Evolutionary conservation across 1,284 basidiomycete genomes (phyloP).

Genomic region (Leucoagaricus sp.): DNA sequence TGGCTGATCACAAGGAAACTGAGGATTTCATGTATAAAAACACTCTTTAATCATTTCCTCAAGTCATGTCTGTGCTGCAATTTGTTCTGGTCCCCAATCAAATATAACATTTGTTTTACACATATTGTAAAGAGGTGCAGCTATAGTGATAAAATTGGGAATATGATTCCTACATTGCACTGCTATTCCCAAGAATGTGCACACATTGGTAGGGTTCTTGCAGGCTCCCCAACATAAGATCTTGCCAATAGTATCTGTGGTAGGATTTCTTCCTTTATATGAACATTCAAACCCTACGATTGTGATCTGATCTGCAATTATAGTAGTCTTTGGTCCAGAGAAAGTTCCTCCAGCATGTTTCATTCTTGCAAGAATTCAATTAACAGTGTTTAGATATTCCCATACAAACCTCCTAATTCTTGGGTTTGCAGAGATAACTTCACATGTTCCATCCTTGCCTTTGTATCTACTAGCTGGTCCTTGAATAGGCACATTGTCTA

Average conservation of each 20-base stretch:
- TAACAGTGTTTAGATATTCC: slow-evolving; percentile 32
- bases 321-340: slow-evolving; percentile 15
- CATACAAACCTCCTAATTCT: slow-evolving; percentile 36
- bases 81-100: slow-evolving; percentile 25
- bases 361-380: slow-evolving; percentile 18
- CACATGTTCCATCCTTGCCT: slow-evolving; percentile 26
- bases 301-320: slow-evolving; percentile 11
- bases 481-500: slow-evolving; percentile 32
- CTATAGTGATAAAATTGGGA: slow-evolving; percentile 12
- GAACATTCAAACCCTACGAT: slow-evolving; percentile 19
- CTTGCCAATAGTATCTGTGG: slow-evolving; percentile 5
- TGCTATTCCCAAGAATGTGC: slow-evolving; percentile 19
- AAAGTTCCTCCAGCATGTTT: slow-evolving; percentile 19
- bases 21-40: slow-evolving; percentile 25
- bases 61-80: slow-evolving; percentile 26
- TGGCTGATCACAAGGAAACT: slow-evolving; percentile 25
- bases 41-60: slow-evolving; percentile 27
- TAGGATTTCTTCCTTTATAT: slow-evolving; percentile 16
- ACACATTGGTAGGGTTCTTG: slow-evolving; percentile 11
- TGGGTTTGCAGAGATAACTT: slow-evolving; percentile 31
- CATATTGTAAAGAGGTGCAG: slow-evolving; percentile 20
- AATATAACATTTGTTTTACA: slow-evolving; percentile 23
- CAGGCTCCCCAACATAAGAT: slow-evolving; percentile 17
- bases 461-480: slow-evolving; percentile 31
- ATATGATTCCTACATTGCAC: slow-evolving; percentile 18